Evolutionary conservation across 805 yeast species (phyloP), one percentile per base, ranked within the genome.

Genomic region (Saccharomyces eubayanus): DNA sequence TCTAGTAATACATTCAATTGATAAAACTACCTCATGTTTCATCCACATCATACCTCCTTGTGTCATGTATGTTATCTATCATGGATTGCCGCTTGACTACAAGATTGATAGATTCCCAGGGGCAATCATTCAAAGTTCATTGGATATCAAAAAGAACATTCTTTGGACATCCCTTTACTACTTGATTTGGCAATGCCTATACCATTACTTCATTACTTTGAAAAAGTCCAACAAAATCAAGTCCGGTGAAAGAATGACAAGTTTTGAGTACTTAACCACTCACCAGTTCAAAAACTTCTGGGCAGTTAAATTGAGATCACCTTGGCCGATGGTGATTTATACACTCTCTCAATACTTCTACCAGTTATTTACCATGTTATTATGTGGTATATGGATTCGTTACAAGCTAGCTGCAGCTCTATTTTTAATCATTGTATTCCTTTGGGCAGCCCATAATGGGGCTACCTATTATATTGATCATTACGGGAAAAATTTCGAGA

Each of bases 391-490:
- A n/a, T 88, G 96, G 86, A 88, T 88, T 70, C 75, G 78, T 47
- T 79, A 83, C 66, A 84, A 85, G 62, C 70, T 72, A 47, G 79
- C 87, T 1, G 88, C 94, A 28, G 80, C 84, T 0, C 59, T 76
- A 0, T 91, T 90, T 64, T 77, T 92, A 58, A 70, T 81, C 1
- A 76, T 79, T 50, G 88, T 92, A n/a, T 90, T 91, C 61, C 68
- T 83, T 48, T 78, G 81, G 67, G 95, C 98, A 1, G 77, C 90
- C 46, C 89, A 85, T 67, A 91, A 94, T 60, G 99, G 99, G 29
- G 99, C 98, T 2, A 89, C 96, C 0, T 92, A 89, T 67, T 92
- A 92, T 68, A 78, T 94, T 53, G 98, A 92, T 63, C 85, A 85
- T 50, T 94, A 90, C 71, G 98, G 98, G 21, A 86, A 84, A 66